These are phyloP conservation scores for Boletus sp. DNA, from an alignment of 768 basidiomycete species.

Conservation along the genomic window DNA sequence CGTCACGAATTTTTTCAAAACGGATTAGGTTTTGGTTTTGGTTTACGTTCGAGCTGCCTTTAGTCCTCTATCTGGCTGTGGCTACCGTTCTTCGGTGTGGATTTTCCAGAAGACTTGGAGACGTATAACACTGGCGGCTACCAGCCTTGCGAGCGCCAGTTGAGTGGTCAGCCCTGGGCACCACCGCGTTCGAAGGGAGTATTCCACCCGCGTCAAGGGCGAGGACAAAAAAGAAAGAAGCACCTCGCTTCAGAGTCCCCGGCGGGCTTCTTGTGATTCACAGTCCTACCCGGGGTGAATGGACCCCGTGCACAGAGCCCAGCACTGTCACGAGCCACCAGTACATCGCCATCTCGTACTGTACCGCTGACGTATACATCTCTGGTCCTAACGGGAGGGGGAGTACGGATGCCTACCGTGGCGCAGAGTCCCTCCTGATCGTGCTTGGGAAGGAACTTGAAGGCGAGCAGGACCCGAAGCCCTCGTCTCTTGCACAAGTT, in stretches of 20 bases:
- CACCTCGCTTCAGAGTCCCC: conserved; percentile 7
- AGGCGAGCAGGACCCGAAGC: conserved; percentile 5
- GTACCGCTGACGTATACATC: conserved; percentile 6
- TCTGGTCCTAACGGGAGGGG: conserved; percentile 1
- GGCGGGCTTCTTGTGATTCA: too few relatives aligned
- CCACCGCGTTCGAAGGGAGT: conserved; percentile 19
- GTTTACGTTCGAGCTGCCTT: conserved; percentile 6
- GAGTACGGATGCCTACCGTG: not conserved
- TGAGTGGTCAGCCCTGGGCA: conserved; percentile 18
- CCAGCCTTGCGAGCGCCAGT: not conserved
- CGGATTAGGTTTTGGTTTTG: conserved; percentile 10
- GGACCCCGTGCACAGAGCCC: conserved; percentile 1
- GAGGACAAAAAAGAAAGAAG: not conserved
- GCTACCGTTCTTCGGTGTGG: not conserved
- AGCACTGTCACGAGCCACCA: conserved; percentile 3
- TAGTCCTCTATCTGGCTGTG: conserved; percentile 6
- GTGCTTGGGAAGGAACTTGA: not conserved
- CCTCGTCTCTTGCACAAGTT: conserved; percentile 8
- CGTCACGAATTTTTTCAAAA: not conserved
- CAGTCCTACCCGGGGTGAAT: not conserved
- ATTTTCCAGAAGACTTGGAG: too few relatives aligned
- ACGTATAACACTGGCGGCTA: conserved; percentile 2
- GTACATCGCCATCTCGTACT: conserved; percentile 20
- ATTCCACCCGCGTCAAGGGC: conserved; percentile 5
- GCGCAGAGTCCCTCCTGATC: not conserved